These are phyloP conservation scores for Ephemerocybe angulata DNA, from an alignment of 768 basidiomycete species.

Conservation along the genomic window DNA sequence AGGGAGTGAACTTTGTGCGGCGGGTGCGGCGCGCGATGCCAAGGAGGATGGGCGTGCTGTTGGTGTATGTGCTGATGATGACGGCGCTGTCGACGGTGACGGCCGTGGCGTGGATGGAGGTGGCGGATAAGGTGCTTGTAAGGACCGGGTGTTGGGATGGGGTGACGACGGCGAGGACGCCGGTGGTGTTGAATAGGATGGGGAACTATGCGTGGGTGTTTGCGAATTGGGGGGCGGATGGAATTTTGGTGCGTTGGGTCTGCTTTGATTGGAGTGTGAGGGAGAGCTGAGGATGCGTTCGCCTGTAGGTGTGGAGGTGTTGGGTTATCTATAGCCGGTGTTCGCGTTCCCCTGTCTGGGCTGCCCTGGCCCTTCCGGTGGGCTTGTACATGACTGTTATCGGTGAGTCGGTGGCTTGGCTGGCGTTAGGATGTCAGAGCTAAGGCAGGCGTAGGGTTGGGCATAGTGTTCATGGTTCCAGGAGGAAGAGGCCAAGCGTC, in stretches of 20 bases:
- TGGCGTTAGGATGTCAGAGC: no score
- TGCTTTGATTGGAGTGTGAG: background rate
- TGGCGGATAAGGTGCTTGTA: background rate
- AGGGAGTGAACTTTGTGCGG: no score
- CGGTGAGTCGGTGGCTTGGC: no score
- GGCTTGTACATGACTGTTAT: slow-evolving; percentile 2
- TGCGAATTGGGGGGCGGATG: slow-evolving; percentile 4
- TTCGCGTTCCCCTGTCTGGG: background rate
- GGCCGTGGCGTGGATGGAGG: background rate
- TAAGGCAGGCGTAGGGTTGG: slow-evolving; percentile 5
- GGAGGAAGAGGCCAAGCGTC: no score
- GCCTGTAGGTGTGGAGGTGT: slow-evolving; percentile 8
- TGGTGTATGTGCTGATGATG: slow-evolving; percentile 4
- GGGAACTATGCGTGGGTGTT: slow-evolving; percentile 2
- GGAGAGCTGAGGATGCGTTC: no score
- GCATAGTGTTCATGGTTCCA: slow-evolving; percentile 3
- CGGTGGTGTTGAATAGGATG: background rate
- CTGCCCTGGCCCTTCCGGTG: background rate
- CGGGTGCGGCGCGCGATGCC: no score
- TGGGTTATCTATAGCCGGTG: slow-evolving; percentile 5
- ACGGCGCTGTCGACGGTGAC: slow-evolving; percentile 3
- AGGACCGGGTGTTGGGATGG: slow-evolving; percentile 5
- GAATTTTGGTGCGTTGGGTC: background rate
- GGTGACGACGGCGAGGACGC: background rate
- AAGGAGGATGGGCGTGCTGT: background rate